Evolutionary conservation across 108 stramenopile species (phyloP).

Genomic region (Ochromonas danica): DNA sequence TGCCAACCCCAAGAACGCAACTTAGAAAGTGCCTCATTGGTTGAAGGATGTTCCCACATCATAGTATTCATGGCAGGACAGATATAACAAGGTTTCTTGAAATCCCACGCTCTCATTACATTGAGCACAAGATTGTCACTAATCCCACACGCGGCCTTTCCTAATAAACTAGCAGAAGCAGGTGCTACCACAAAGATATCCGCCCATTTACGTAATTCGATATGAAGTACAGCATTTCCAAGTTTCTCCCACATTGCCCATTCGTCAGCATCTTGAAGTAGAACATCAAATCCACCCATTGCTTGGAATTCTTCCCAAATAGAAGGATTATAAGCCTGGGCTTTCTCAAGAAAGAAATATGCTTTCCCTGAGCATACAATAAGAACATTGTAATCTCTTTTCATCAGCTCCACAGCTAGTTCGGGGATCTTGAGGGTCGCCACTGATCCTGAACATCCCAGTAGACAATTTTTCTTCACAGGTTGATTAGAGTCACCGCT

Average conservation of each 20-base stretch:
- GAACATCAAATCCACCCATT: background rate
- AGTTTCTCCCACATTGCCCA: conserved; percentile 6
- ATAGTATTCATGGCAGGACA: conserved; percentile 35
- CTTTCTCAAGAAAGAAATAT: background rate
- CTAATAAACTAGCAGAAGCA: conserved; percentile 20
- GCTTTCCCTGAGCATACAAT: conserved; percentile 5
- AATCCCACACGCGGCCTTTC: conserved; percentile 24
- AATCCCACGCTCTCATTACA: conserved; percentile 31
- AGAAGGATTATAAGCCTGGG: background rate
- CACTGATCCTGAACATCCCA: conserved; percentile 32
- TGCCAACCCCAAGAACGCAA: conserved; percentile 13
- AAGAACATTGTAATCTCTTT: background rate
- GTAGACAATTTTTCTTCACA: no score
- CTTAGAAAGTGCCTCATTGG: background rate
- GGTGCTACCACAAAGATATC: conserved; percentile 29
- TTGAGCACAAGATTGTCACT: conserved; percentile 11
- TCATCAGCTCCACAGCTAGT: background rate
- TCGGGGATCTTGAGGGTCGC: conserved; percentile 19
- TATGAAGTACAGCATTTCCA: conserved; percentile 19
- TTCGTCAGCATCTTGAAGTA: conserved; percentile 22
- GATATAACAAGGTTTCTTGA: conserved; percentile 19
- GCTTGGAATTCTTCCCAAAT: conserved; percentile 6
- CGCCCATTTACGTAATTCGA: conserved; percentile 26
- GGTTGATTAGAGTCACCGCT: no score
- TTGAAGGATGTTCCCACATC: conserved; percentile 34